Percentiles rank a stretch among this genome's conserved stretches.
Evolutionary conservation across 441 rosid genomes (phyloP).

Genomic region (Monsonia emarginata): DNA sequence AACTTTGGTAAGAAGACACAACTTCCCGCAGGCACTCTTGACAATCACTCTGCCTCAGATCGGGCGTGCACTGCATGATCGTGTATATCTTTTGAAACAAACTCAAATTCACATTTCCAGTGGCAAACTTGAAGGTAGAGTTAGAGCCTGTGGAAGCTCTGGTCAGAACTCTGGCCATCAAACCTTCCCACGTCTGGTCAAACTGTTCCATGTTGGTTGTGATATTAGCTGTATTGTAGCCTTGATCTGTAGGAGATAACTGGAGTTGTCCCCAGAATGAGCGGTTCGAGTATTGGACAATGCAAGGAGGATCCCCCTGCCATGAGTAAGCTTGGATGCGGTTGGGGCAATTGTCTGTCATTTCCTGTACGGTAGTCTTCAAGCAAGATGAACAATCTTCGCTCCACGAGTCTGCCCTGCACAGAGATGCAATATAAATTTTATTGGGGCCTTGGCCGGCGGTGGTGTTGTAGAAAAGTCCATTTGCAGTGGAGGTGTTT

Average conservation of each 20-base stretch:
- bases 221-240: neutral
- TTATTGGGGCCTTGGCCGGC: slow-evolving; percentile 23
- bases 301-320: slow-evolving; percentile 24
- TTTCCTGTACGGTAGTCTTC: slow-evolving; percentile 17
- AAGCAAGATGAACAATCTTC: slow-evolving; percentile 34
- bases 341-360: slow-evolving; percentile 31
- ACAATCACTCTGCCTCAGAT: slow-evolving; percentile 28
- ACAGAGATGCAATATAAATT: slow-evolving; percentile 33
- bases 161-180: slow-evolving; percentile 18
- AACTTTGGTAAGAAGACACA: neutral
- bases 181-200: neutral
- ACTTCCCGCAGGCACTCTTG: slow-evolving; percentile 19
- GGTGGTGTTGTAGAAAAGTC: slow-evolving; percentile 45
- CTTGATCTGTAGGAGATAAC: neutral
- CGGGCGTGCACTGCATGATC: slow-evolving; percentile 34
- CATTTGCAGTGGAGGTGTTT: slow-evolving; percentile 13
- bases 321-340: slow-evolving; percentile 32
- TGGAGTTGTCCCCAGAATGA: neutral
- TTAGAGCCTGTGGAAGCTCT: slow-evolving; percentile 27
- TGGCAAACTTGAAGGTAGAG: slow-evolving; percentile 27
- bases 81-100: slow-evolving; percentile 22
- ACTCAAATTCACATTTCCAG: slow-evolving; percentile 4
- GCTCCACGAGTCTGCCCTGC: slow-evolving; percentile 38
- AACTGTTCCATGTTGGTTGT: slow-evolving; percentile 13
- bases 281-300: slow-evolving; percentile 11